Evolutionary conservation across 768 basidiomycete species (phyloP).

Genomic region (Lepiota subincarnata): DNA sequence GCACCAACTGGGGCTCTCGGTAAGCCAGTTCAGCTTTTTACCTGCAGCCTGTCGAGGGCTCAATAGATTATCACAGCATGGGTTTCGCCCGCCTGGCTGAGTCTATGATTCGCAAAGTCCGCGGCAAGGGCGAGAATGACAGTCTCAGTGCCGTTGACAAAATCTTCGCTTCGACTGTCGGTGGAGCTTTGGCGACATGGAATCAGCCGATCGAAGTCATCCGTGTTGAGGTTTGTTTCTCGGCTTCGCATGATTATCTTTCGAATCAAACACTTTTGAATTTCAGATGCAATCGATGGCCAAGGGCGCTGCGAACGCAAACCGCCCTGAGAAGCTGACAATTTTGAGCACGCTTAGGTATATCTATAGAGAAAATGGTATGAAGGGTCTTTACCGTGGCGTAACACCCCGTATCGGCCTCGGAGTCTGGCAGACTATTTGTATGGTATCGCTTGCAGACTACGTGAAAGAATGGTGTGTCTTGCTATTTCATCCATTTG

Average conservation of each 20-base stretch:
- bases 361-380: slow-evolving; percentile 94
- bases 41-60: not conserved
- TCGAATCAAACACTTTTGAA: slow-evolving; percentile 6
- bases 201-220: slow-evolving; percentile 99
- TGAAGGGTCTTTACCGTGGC: slow-evolving; percentile 95
- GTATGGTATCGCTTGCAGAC: slow-evolving; percentile 98
- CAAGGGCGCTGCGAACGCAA: slow-evolving; percentile 66
- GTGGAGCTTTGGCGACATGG: slow-evolving; percentile 97
- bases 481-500: not conserved
- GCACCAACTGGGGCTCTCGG: slow-evolving; percentile 93
- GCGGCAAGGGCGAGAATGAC: slow-evolving; percentile 77
- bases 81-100: slow-evolving; percentile 96
- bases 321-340: slow-evolving; percentile 88
- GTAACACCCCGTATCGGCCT: slow-evolving; percentile 96
- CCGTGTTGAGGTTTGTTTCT: slow-evolving; percentile 74
- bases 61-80: slow-evolving; percentile 54
- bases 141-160: slow-evolving; percentile 77
- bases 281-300: slow-evolving; percentile 98
- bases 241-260: not conserved
- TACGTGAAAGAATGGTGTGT: slow-evolving; percentile 85
- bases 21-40: slow-evolving; percentile 26
- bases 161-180: slow-evolving; percentile 82
- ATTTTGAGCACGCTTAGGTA: slow-evolving; percentile 89
- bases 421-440: slow-evolving; percentile 95
- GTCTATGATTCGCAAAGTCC: slow-evolving; percentile 64